phyloP scores from a whole-genome alignment of 2,329 filamentous ascomycete genomes.

The Diaporthe batatas region DNA sequence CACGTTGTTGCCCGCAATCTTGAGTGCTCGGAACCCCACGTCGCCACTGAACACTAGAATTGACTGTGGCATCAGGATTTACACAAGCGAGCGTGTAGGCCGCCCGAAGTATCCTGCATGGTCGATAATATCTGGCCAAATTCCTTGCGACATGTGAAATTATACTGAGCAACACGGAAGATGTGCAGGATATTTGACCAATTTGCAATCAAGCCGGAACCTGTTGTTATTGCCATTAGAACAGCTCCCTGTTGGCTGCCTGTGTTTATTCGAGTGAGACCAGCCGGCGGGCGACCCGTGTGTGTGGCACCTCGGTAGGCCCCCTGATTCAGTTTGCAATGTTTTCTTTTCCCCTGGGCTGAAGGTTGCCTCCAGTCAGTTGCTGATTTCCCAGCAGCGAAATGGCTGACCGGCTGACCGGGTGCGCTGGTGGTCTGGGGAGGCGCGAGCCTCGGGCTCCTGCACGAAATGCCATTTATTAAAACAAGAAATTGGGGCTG shows the following conservation, averaged over 20 bases:
- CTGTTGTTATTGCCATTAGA: not conserved
- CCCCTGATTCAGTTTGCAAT: slow-evolving; percentile 38
- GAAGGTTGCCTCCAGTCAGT: not conserved
- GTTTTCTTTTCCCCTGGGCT: not conserved
- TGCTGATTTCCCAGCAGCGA: slow-evolving; percentile 1
- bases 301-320: slow-evolving; percentile 7
- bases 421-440: not conserved
- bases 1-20: no score
- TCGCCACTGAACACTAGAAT: no score
- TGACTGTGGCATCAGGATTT: no score
- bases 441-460: not conserved
- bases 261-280: slow-evolving; percentile 32
- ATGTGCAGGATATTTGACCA: not conserved
- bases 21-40: no score
- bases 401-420: not conserved
- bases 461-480: not conserved
- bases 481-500: not conserved
- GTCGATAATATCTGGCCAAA: not conserved
- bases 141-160: no score
- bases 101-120: no score
- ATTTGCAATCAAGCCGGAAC: not conserved
- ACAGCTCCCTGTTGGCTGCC: slow-evolving; percentile 1
- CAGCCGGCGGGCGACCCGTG: slow-evolving; percentile 1
- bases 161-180: not conserved
- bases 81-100: no score